A percentile compares a stretch with the other conserved stretches of the same genome.
phyloP scores from a whole-genome alignment of 768 basidiomycete genomes.

The Panus rudis region DNA sequence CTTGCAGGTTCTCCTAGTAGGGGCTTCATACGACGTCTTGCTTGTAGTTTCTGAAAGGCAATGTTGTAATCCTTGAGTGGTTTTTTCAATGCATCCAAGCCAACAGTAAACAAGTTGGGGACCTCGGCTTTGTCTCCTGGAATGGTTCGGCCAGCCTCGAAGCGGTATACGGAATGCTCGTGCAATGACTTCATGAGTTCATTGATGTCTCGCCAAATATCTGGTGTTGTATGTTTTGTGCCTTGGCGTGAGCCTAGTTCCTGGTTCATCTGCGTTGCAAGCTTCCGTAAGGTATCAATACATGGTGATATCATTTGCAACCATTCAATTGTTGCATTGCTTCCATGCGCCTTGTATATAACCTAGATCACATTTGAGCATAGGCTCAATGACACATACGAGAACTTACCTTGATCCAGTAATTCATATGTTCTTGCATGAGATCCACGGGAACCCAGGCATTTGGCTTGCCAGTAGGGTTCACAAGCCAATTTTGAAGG shows the following conservation, averaged over 20 bases:
- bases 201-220: conserved; percentile 11
- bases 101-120: neutral
- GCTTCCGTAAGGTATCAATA: conserved; percentile 19
- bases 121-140: neutral
- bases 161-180: neutral
- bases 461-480: conserved; percentile 19
- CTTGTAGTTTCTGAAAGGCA: neutral
- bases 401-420: conserved; percentile 25
- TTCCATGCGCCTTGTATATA: conserved; percentile 27
- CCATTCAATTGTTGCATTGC: conserved; percentile 29
- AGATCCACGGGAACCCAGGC: conserved; percentile 24
- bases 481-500: conserved; percentile 28
- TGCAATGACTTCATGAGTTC: neutral
- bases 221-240: conserved; percentile 21
- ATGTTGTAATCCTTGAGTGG: conserved; percentile 1
- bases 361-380: too few relatives aligned
- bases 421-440: conserved; percentile 29
- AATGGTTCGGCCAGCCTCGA: neutral
- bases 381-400: neutral
- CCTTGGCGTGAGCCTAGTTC: conserved; percentile 26
- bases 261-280: conserved; percentile 19
- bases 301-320: conserved; percentile 25
- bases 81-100: neutral
- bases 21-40: neutral
- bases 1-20: neutral